Evolutionary conservation across 148 eudicot genomes (phyloP), one percentile per base, ranked within the genome.

Genomic region (Cornus florida): DNA sequence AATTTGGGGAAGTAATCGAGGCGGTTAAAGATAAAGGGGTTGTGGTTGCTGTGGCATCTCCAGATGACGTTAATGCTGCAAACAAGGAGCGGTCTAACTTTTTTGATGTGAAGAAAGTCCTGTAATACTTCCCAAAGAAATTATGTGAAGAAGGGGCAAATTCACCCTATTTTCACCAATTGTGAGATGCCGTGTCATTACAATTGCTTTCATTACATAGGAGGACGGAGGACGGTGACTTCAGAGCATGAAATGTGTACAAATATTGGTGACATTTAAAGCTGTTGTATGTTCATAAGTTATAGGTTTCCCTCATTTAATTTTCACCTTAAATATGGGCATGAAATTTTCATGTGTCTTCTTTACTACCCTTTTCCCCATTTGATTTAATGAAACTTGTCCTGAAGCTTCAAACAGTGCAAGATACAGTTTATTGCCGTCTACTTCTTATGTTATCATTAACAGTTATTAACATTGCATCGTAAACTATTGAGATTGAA

Each of bases 41-140:
- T 20, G 91, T 89, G 82, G 99, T 94, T 19, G 92, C 95, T 33
- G 99, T 96, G 84, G 97, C 99, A 66, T 96, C 98, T 74, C 94
- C 92, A 0, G 99, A 96, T 35, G 99, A 94, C 62, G 94, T 92
- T 14, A 93, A 90, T 65, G 89, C 90, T 72, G 97, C 95, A 50
- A 87, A 92, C 86, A 89, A 88, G 81, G 77, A 82, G 39, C 86
- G 87, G 0, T 72, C 94, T 19, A 59, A 91, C 85, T 96, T 88
- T 83, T 91, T 94, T 39, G 81, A 92, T 72, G 93, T 92, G 75
- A 96, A 90, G 79, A 94, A 92, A 72, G 88, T 80, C 69, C 86
- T 96, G 22, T 96, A 85, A 83, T 46, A 8, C 43, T 48, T n/a
- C 22, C 38, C 4, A 43, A 23, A 59, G 59, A 67, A 75, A 60